Base-by-base conservation (phyloP, 352 stramenopile genomes). In the Phytophthora sp. region DNA sequence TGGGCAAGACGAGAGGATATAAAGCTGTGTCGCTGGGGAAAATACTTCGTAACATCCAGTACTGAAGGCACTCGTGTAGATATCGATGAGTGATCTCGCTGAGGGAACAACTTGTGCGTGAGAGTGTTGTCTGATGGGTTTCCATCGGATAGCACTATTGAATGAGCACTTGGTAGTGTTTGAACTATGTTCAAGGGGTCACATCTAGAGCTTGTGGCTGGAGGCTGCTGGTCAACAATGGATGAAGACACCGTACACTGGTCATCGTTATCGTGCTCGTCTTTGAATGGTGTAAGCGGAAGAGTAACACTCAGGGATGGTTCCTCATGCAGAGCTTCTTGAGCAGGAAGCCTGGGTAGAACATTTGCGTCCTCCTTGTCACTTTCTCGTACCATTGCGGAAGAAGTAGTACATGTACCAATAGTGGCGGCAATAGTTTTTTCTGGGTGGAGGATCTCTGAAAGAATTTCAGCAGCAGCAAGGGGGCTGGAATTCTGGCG, bases 41-140 rank as follows among this genome's bases (percentile, higher is more conserved):
- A 74, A 58, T 71, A 74, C 5, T 29, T 66, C 2, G 54, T 31
- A 24, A 74, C 24, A 50, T 71, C 49, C 18, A 74, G 41, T 21
- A 71, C 55, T 4, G 66, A 71, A 29, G 66, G 66, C 13, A 74
- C 9, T 38, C 55, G 54, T 23, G 57, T 72, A 3, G 52, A 54
- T 7, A 57, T n/a, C 16, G 35, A 26, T 23, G n/a, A 9, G 42
- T 3, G 30, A 27, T 59, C 35, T 39, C 26, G 47, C 29, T 56
- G 29, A n/a, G n/a, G n/a, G n/a, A n/a, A n/a, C n/a, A n/a, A n/a
- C 6, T 65, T 59, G 21, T 49, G 50, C 38, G 24, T 9, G 8
- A 24, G 29, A 21, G 24, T 23, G 24, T 6, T 36, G 8, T n/a
- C n/a, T n/a, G n/a, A n/a, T n/a, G n/a, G n/a, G n/a, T n/a, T n/a